Evolutionary conservation across 2,329 filamentous ascomycete genomes (phyloP), one percentile per base, ranked within the genome.

Genomic region (Emergomyces pasteurianus): DNA sequence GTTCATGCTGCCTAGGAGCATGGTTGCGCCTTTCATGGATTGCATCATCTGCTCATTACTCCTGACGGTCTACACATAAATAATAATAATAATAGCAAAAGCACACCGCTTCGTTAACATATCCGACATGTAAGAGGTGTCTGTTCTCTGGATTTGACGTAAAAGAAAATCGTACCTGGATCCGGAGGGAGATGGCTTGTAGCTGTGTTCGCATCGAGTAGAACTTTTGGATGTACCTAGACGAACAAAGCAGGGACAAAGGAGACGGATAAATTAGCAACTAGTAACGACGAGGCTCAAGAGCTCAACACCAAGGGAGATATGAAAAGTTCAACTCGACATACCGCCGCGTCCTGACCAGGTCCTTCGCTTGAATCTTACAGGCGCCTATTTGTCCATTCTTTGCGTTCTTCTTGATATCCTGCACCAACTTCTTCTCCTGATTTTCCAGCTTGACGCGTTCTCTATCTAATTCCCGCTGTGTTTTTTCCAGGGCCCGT

Each of bases 31-130:
- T 76, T 96, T 99, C 94, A 99, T 97, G 9, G 92, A 94, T 75
- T 96, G 90, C 92, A 96, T 96, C 94, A 99, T 99, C 76, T 97
- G 92, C 75, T 99, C 94, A 75, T 99, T 99, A 67, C 92, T 96
- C 65, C 94, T 86, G 65, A 97, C 92, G 57, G 94, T 99, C 90
- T 96, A 69, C 21, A 26, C 28, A 46, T 16, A 36, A 34, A 21
- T 9, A 31, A 31, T 3, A 31, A 31, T 31, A 31, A 34, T 58
- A 12, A 43, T 42, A 62, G 58, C 36, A 40, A 60, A 16, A 46
- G 7, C 40, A 36, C 16, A 42, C 28, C 42, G 38, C 26, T 49
- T 43, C 23, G 52, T 59, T 46, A 61, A 43, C 28, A 23, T 58
- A 43, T n/a, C 16, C 5, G 40, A 18, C n/a, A n/a, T 5, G 18